Evolutionary conservation across 495 filamentous ascomycete species (phyloP).

Genomic region (Penicillium silybi): DNA sequence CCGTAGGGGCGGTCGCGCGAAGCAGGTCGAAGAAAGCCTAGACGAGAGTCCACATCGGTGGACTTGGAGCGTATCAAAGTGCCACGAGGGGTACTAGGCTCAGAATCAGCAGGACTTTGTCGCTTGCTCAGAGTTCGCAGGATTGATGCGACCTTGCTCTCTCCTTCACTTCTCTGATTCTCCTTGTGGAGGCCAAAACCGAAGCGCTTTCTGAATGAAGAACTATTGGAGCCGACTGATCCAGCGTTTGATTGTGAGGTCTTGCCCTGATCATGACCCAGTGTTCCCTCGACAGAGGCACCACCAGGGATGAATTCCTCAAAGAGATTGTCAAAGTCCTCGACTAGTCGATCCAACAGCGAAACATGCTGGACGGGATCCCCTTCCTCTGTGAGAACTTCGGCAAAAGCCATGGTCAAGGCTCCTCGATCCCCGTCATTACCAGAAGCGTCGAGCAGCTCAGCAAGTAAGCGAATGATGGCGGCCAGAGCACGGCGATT

Average conservation of each 20-base stretch:
- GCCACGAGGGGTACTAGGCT: slow-evolving; percentile 55
- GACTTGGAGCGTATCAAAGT: slow-evolving; percentile 74
- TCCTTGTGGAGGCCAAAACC: slow-evolving; percentile 74
- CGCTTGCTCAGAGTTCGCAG: slow-evolving; percentile 90
- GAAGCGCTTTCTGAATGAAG: slow-evolving; percentile 79
- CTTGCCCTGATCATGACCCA: slow-evolving; percentile 47
- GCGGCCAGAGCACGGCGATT: slow-evolving; percentile 85
- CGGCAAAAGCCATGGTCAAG: slow-evolving; percentile 85
- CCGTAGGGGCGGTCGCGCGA: slow-evolving; percentile 61
- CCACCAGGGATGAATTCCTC: slow-evolving; percentile 58
- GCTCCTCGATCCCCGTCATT: slow-evolving; percentile 92
- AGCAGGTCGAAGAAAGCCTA: slow-evolving; percentile 53
- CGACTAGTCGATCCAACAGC: slow-evolving; percentile 84
- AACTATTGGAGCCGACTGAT: slow-evolving; percentile 67
- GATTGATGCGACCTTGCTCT: slow-evolving; percentile 69
- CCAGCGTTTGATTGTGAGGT: slow-evolving; percentile 47
- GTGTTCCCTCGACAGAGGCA: slow-evolving; percentile 36
- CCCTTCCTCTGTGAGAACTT: slow-evolving; percentile 74
- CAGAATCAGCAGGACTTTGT: slow-evolving; percentile 53
- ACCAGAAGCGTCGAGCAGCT: slow-evolving; percentile 87
- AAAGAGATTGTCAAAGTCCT: slow-evolving; percentile 87
- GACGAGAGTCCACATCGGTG: slow-evolving; percentile 63
- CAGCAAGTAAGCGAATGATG: slow-evolving; percentile 79
- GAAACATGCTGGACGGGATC: slow-evolving; percentile 82
- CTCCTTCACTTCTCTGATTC: slow-evolving; percentile 63